phyloP scores from a whole-genome alignment of 257 asterid species.

The Fraxinus quadrangulata region DNA sequence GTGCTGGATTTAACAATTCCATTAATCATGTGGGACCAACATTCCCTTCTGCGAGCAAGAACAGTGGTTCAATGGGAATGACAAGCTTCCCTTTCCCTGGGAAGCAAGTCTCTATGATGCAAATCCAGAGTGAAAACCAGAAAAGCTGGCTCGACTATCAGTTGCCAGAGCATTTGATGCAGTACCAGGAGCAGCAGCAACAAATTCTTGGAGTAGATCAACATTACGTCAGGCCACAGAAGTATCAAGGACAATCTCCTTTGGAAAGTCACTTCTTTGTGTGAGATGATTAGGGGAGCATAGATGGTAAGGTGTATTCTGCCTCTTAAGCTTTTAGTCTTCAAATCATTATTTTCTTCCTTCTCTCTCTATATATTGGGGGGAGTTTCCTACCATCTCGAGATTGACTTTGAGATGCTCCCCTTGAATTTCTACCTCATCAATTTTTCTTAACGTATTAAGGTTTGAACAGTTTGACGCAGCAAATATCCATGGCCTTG shows the following conservation, averaged over 20 bases:
- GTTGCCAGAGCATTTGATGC: slow-evolving; percentile 52
- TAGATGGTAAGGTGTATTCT: slow-evolving; percentile 48
- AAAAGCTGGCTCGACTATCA: slow-evolving; percentile 55
- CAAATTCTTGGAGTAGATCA: slow-evolving; percentile 60
- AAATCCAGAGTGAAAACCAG: slow-evolving; percentile 54
- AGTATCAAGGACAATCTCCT: slow-evolving; percentile 72
- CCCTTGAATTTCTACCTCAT: not conserved
- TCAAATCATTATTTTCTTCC: not conserved
- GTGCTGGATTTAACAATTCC: slow-evolving; percentile 55
- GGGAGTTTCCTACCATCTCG: not conserved
- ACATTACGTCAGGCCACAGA: slow-evolving; percentile 54
- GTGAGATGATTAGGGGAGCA: slow-evolving; percentile 58
- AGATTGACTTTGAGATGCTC: not conserved
- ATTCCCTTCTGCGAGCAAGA: slow-evolving; percentile 41
- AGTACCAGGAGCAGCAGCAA: slow-evolving; percentile 60
- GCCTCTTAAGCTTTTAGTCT: not conserved
- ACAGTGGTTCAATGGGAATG: slow-evolving; percentile 50
- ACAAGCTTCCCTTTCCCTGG: slow-evolving; percentile 81
- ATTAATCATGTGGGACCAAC: slow-evolving; percentile 46
- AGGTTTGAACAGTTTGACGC: slow-evolving; percentile 50
- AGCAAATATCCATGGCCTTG: slow-evolving; percentile 47
- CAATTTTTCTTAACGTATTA: slow-evolving; percentile 17
- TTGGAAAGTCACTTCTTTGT: slow-evolving; percentile 70
- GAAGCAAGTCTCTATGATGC: slow-evolving; percentile 55
- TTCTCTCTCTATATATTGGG: not conserved